These are phyloP conservation scores for Saitozyma sp. DNA, from an alignment of 768 basidiomycete genomes.

Conservation along the genomic window DNA sequence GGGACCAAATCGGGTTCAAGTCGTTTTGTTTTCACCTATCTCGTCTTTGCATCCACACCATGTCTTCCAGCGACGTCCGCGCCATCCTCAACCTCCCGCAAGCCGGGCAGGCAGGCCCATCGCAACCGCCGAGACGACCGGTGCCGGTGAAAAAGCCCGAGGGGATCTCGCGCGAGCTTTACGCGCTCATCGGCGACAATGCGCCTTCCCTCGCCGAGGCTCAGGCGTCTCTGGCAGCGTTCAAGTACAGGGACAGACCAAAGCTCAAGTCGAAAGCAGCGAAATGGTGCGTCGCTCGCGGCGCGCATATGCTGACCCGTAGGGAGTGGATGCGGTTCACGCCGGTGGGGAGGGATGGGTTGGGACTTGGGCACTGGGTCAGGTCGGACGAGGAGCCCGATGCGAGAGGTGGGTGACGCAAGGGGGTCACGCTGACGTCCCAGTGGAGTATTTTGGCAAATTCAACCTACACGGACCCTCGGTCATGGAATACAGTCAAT, in stretches of 20 bases:
- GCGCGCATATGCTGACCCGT: constrained; percentile 2
- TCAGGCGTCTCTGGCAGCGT: constrained; percentile 26
- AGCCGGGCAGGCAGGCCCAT: constrained; percentile 2
- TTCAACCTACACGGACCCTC: constrained; percentile 67
- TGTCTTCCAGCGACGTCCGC: constrained; percentile 71
- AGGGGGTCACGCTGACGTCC: not conserved
- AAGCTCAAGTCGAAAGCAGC: constrained; percentile 66
- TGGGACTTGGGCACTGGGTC: constrained; percentile 79
- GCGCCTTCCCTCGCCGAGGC: constrained; percentile 71
- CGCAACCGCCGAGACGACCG: constrained; percentile 30
- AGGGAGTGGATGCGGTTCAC: constrained; percentile 78
- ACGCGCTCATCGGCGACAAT: constrained; percentile 90
- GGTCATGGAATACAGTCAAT: constrained; percentile 63
- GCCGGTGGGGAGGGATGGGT: constrained; percentile 27
- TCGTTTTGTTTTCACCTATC: no score
- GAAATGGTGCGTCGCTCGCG: constrained; percentile 65
- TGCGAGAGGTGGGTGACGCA: not conserved
- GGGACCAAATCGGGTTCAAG: no score
- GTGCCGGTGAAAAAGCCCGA: constrained; percentile 57
- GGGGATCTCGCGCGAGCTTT: constrained; percentile 89
- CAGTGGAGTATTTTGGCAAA: constrained; percentile 68
- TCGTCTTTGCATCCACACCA: constrained; percentile 1
- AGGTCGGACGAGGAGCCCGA: constrained; percentile 25
- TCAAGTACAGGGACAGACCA: constrained; percentile 75
- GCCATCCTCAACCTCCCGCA: constrained; percentile 70